Evolutionary conservation across 2,329 filamentous ascomycete species (phyloP).

Genomic region (Xylaria multiplex): DNA sequence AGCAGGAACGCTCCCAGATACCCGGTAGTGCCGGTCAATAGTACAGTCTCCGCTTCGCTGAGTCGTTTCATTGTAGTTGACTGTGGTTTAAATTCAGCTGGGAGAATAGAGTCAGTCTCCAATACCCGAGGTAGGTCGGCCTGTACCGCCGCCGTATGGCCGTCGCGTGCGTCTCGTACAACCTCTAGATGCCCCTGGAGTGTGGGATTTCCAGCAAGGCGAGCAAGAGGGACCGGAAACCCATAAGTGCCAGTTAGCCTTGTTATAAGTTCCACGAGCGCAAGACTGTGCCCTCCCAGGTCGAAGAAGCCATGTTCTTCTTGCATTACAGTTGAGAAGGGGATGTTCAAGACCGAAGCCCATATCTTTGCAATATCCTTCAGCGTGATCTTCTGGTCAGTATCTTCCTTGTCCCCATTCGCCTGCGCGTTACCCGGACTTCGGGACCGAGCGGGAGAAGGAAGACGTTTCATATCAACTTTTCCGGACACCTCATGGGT

Average conservation of each 20-base stretch:
- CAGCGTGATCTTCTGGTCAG: conserved; percentile 71
- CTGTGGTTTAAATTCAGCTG: conserved; percentile 73
- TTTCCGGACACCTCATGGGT: conserved; percentile 84
- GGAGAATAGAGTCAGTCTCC: conserved; percentile 72
- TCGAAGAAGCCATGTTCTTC: conserved; percentile 83
- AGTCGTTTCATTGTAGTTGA: conserved; percentile 66
- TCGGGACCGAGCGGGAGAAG: conserved; percentile 68
- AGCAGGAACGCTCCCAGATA: conserved; percentile 81
- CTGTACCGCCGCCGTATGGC: conserved; percentile 78
- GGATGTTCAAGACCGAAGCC: conserved; percentile 75
- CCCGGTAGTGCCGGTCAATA: conserved; percentile 80
- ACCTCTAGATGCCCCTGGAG: conserved; percentile 77
- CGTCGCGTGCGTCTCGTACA: conserved; percentile 75
- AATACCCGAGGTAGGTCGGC: conserved; percentile 77
- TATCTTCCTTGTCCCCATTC: conserved; percentile 55
- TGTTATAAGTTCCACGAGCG: conserved; percentile 80
- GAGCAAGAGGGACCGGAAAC: conserved; percentile 76
- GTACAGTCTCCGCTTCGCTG: conserved; percentile 72
- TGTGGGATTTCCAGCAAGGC: conserved; percentile 76
- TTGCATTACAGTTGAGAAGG: conserved; percentile 67
- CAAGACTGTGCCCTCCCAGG: conserved; percentile 80
- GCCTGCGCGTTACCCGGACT: conserved; percentile 51
- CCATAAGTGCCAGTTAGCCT: conserved; percentile 75
- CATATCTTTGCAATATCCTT: conserved; percentile 76
- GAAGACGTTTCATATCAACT: conserved; percentile 76